Percentiles rank a stretch among this genome's conserved stretches.
Evolutionary conservation across 192 early-diverging fungal genomes (phyloP).

Genomic region (Fimicolochytrium jonesii): DNA sequence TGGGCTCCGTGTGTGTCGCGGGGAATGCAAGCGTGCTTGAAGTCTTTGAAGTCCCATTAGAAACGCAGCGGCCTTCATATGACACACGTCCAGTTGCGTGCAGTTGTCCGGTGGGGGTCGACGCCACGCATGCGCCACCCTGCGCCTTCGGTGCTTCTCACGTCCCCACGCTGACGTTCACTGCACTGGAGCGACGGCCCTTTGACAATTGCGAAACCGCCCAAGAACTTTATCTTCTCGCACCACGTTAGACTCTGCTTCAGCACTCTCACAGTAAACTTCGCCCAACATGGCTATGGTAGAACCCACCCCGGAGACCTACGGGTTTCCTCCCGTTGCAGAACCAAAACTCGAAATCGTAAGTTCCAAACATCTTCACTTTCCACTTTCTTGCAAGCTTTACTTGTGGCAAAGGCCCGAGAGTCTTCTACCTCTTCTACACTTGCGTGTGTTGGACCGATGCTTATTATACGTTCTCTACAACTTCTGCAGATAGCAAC

Average conservation of each 20-base stretch:
- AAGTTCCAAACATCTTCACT: slow-evolving; percentile 1
- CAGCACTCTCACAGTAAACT: neutral
- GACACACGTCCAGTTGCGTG: no score
- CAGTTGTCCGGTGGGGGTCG: no score
- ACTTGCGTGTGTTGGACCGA: neutral
- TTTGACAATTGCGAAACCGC: no score
- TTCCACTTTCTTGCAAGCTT: neutral
- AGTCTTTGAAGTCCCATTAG: no score
- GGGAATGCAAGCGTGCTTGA: no score
- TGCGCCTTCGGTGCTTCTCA: no score
- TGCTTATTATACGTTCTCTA: neutral
- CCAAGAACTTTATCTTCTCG: no score
- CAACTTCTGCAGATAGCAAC: slow-evolving; percentile 31
- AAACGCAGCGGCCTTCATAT: no score
- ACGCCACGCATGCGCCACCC: no score
- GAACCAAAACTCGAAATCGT: slow-evolving; percentile 43
- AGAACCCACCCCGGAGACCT: slow-evolving; percentile 35
- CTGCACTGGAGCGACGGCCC: no score
- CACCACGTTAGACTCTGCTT: neutral
- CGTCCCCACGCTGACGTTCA: no score
- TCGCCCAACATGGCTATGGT: slow-evolving; percentile 44
- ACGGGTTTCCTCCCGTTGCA: slow-evolving; percentile 32
- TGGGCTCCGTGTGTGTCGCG: no score
- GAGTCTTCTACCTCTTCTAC: neutral
- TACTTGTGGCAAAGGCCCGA: neutral